Conservation (phyloP, 345 rosid genomes). For the Jatropha curcas region DNA sequence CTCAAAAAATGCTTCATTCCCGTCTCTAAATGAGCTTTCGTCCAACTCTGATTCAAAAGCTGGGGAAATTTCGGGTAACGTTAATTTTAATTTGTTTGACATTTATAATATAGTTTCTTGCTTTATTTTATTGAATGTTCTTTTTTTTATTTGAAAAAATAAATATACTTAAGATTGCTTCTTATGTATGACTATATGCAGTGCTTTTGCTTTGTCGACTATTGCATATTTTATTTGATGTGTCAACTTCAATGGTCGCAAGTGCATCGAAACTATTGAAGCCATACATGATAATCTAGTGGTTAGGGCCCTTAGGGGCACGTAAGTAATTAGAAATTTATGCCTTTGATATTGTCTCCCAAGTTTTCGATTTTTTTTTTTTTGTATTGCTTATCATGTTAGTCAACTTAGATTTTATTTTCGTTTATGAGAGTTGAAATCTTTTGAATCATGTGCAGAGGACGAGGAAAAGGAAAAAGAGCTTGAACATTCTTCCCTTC, state of each 20-base stretch:
- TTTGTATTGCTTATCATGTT: neutral
- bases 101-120: neutral
- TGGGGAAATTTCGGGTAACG: constrained; percentile 54
- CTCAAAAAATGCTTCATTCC: constrained; percentile 49
- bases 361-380: neutral
- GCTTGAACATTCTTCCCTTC: constrained; percentile 84
- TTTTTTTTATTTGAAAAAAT: neutral
- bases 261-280: neutral
- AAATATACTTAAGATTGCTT: neutral
- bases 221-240: neutral
- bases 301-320: too few relatives aligned
- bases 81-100: neutral
- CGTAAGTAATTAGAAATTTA: neutral
- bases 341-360: neutral
- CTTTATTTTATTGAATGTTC: constrained; percentile 1
- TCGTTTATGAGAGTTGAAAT: constrained; percentile 8
- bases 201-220: neutral
- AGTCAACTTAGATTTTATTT: constrained; percentile 1
- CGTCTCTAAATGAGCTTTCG: constrained; percentile 53
- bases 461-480: constrained; percentile 75
- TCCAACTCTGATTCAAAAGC: constrained; percentile 56
- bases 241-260: constrained; percentile 2
- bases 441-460: constrained; percentile 43
- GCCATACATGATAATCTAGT: neutral
- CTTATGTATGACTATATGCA: neutral